phyloP scores from a whole-genome alignment of 352 stramenopile species.

The Blastocystis sp. region DNA sequence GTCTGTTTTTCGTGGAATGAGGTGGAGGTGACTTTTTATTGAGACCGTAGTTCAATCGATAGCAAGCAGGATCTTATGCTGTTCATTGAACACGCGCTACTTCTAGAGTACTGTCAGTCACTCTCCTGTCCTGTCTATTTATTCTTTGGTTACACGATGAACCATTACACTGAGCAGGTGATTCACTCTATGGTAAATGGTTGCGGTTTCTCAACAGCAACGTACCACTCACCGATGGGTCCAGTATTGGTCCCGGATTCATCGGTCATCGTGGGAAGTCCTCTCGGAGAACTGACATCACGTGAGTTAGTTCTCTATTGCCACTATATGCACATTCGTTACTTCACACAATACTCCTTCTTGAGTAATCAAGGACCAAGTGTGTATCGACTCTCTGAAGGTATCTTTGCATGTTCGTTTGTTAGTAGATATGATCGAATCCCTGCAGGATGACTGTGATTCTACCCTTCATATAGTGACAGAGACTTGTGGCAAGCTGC shows the following conservation, averaged over 20 bases:
- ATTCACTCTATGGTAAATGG: background rate
- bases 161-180: background rate
- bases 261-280: background rate
- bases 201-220: background rate
- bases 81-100: background rate
- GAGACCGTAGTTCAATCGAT: background rate
- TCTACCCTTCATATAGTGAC: conserved; percentile 56
- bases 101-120: background rate
- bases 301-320: conserved; percentile 23
- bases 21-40: background rate
- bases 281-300: background rate
- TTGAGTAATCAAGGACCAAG: background rate
- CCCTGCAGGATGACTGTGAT: conserved; percentile 32
- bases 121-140: background rate
- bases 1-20: background rate
- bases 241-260: background rate
- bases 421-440: background rate
- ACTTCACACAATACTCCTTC: background rate
- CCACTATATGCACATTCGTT: background rate
- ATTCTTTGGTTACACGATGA: conserved; percentile 37
- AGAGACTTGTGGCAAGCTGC: conserved; percentile 11
- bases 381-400: background rate
- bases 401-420: background rate
- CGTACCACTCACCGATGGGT: background rate
- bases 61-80: conserved; percentile 19